phyloP scores from a whole-genome alignment of 1,284 basidiomycete species.

The Peniophora sp. region DNA sequence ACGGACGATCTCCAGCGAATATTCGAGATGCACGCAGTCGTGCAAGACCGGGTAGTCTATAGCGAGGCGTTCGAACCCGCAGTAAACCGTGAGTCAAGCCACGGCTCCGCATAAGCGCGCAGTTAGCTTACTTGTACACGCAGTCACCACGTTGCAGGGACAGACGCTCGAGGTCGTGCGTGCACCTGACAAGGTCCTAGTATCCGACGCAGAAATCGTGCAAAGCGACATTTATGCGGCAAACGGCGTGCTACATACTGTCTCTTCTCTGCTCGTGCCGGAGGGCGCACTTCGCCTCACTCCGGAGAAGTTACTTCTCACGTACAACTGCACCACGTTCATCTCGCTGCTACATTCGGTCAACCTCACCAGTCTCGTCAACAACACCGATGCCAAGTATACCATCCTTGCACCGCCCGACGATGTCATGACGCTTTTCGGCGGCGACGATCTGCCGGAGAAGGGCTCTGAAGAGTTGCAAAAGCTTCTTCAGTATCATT shows the following conservation, averaged over 20 bases:
- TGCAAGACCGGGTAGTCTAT: slow-evolving; percentile 50
- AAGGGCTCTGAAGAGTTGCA: slow-evolving; percentile 60
- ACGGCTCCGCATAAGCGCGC: background rate
- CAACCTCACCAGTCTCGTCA: slow-evolving; percentile 70
- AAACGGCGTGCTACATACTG: slow-evolving; percentile 92
- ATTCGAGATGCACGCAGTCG: slow-evolving; percentile 69
- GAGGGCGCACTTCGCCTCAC: slow-evolving; percentile 72
- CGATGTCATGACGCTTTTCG: slow-evolving; percentile 66
- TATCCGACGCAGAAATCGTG: slow-evolving; percentile 61
- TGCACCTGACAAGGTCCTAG: slow-evolving; percentile 42
- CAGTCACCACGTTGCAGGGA: slow-evolving; percentile 69
- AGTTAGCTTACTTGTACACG: background rate
- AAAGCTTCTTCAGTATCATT: slow-evolving; percentile 75
- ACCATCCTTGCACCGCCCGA: slow-evolving; percentile 89
- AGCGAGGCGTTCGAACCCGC: slow-evolving; percentile 50
- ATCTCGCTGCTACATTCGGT: slow-evolving; percentile 84
- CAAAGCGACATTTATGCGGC: slow-evolving; percentile 82
- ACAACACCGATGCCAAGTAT: slow-evolving; percentile 61
- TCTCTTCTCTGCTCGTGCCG: slow-evolving; percentile 80
- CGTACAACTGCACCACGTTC: slow-evolving; percentile 87
- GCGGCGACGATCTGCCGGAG: slow-evolving; percentile 48
- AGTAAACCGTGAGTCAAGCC: slow-evolving; percentile 41
- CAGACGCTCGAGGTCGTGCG: slow-evolving; percentile 54
- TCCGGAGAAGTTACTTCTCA: slow-evolving; percentile 87
- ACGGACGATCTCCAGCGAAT: slow-evolving; percentile 73